Conservation (phyloP, 1,284 basidiomycete genomes). For the Cryptococcus sp. region DNA sequence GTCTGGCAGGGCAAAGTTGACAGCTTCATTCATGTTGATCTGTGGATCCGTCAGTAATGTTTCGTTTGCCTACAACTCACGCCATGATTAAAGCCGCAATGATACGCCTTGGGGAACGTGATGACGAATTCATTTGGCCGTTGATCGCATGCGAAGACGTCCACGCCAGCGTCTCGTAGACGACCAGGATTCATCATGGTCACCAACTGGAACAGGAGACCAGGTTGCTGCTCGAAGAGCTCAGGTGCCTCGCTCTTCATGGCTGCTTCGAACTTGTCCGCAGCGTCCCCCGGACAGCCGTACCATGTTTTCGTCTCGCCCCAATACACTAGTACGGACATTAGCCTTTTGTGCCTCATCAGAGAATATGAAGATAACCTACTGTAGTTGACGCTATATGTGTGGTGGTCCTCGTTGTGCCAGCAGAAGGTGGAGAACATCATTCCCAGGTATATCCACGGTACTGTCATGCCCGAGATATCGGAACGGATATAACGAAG, state of each 20-base stretch:
- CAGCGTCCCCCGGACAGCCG: slow-evolving; percentile 90
- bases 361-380: slow-evolving; percentile 48
- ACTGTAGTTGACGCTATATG: slow-evolving; percentile 95
- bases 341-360: background rate
- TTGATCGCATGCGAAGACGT: slow-evolving; percentile 92
- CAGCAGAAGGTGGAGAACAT: slow-evolving; percentile 99
- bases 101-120: slow-evolving; percentile 97
- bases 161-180: slow-evolving; percentile 84
- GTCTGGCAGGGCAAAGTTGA: slow-evolving; percentile 97
- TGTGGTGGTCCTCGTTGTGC: slow-evolving; percentile 99
- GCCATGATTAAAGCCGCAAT: slow-evolving; percentile 98
- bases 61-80: slow-evolving; percentile 57
- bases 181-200: slow-evolving; percentile 96
- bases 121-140: slow-evolving; percentile 96
- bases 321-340: slow-evolving; percentile 84
- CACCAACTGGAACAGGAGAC: slow-evolving; percentile 94
- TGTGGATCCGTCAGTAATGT: slow-evolving; percentile 43
- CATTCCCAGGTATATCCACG: slow-evolving; percentile 99
- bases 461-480: slow-evolving; percentile 99
- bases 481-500: slow-evolving; percentile 90
- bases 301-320: slow-evolving; percentile 99
- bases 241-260: slow-evolving; percentile 95
- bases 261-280: slow-evolving; percentile 93
- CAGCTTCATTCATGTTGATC: slow-evolving; percentile 99
- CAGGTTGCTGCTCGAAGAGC: slow-evolving; percentile 96